These are phyloP conservation scores for Trichosporon ovoides DNA, from an alignment of 1,284 basidiomycete species.

Conservation along the genomic window DNA sequence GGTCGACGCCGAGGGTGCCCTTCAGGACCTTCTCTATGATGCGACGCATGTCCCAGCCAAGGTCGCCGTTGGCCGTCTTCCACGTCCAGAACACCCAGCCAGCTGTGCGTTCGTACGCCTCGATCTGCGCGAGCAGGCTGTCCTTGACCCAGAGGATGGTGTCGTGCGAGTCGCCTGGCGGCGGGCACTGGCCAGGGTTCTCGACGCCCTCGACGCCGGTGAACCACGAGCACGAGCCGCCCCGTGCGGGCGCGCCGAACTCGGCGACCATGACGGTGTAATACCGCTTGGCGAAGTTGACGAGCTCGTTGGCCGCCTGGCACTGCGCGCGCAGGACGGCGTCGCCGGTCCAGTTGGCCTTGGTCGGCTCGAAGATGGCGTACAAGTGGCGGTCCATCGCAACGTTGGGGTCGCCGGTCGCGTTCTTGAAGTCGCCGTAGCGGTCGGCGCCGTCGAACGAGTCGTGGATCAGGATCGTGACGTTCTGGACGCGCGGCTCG, in stretches of 20 bases:
- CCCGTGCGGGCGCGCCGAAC: conserved; percentile 31
- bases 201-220: conserved; percentile 61
- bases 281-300: conserved; percentile 61
- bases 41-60: neutral
- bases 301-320: conserved; percentile 49
- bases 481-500: conserved; percentile 73
- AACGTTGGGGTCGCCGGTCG: conserved; percentile 63
- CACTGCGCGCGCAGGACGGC: neutral
- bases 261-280: conserved; percentile 3
- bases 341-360: conserved; percentile 11
- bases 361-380: conserved; percentile 27
- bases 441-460: conserved; percentile 61
- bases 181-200: conserved; percentile 51
- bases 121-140: conserved; percentile 57
- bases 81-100: conserved; percentile 97
- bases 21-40: conserved; percentile 2
- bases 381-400: conserved; percentile 58
- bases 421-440: conserved; percentile 59
- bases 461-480: conserved; percentile 76
- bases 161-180: conserved; percentile 65
- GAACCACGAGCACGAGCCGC: conserved; percentile 70
- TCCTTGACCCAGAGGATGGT: conserved; percentile 65
- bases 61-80: conserved; percentile 54
- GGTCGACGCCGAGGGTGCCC: neutral
- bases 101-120: conserved; percentile 82